phyloP scores from a whole-genome alignment of 805 yeast genomes.

The Pichia deserticola region DNA sequence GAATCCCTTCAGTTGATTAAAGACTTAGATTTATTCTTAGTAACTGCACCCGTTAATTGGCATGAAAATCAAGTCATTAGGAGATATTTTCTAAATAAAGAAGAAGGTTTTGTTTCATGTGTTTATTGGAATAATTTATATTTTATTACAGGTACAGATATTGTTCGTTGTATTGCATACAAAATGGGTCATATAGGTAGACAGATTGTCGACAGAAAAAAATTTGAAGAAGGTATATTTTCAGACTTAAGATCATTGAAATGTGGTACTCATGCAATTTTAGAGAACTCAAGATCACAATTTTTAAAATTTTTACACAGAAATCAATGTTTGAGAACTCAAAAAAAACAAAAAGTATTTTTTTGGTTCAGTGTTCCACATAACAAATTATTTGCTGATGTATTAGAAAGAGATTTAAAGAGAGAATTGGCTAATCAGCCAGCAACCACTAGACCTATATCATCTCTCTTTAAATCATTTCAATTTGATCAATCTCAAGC shows the following conservation, averaged over 20 bases:
- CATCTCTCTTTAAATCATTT: conserved; percentile 79
- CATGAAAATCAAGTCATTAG: conserved; percentile 80
- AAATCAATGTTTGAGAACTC: conserved; percentile 84
- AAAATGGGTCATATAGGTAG: conserved; percentile 89
- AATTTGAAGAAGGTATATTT: conserved; percentile 94
- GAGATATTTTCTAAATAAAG: conserved; percentile 76
- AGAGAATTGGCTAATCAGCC: conserved; percentile 55
- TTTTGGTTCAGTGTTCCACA: conserved; percentile 96
- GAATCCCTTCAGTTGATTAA: conserved; percentile 61
- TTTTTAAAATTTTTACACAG: conserved; percentile 79
- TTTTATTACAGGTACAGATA: conserved; percentile 93
- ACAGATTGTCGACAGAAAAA: conserved; percentile 74
- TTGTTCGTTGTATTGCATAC: conserved; percentile 84
- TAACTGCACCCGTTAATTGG: conserved; percentile 95
- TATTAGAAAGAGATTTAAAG: conserved; percentile 84
- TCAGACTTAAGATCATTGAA: conserved; percentile 83
- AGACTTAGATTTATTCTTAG: conserved; percentile 76
- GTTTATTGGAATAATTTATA: conserved; percentile 86
- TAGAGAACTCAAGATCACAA: conserved; percentile 81
- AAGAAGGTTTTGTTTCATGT: conserved; percentile 89
- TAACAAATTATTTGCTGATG: conserved; percentile 86
- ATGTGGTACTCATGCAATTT: conserved; percentile 77
- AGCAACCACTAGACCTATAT: conserved; percentile 64
- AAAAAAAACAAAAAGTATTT: conserved; percentile 93
- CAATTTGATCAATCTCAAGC: conserved; percentile 46